A percentile compares a stretch with the other conserved stretches of the same genome.
These are phyloP conservation scores for Adenanthera pavonina DNA, from an alignment of 306 rosid species.

Conservation along the genomic window DNA sequence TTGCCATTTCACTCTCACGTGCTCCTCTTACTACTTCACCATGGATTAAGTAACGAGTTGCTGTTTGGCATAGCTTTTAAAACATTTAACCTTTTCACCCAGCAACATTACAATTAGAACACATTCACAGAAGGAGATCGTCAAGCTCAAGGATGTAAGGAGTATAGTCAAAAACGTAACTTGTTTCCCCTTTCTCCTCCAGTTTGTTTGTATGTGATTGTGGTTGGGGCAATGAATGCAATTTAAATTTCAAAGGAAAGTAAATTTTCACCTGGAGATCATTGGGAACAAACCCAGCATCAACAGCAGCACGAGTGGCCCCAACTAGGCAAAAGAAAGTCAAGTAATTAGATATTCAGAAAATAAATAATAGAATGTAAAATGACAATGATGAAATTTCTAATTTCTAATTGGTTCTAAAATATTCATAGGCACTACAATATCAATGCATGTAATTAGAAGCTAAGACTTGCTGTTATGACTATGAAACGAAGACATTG, in stretches of 20 bases:
- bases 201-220: conserved; percentile 8
- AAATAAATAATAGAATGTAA: conserved; percentile 19
- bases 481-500: conserved; percentile 11
- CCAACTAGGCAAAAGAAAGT: conserved; percentile 68
- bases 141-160: conserved; percentile 25
- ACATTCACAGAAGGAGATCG: conserved; percentile 21
- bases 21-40: background rate
- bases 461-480: background rate
- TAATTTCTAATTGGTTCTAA: background rate
- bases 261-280: conserved; percentile 79
- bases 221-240: background rate
- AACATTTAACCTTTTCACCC: background rate
- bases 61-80: conserved; percentile 13
- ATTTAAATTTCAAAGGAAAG: conserved; percentile 32
- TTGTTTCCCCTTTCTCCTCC: conserved; percentile 4
- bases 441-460: background rate
- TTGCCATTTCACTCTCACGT: background rate
- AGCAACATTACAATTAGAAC: conserved; percentile 14
- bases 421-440: background rate
- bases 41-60: background rate
- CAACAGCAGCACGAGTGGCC: conserved; percentile 98
- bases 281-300: conserved; percentile 92
- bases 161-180: conserved; percentile 27
- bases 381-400: conserved; percentile 11
- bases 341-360: conserved; percentile 36